Percentiles rank a stretch among this genome's conserved stretches.
Evolutionary conservation across 2,329 filamentous ascomycete species (phyloP).

Genomic region (Talaromyces sp.): DNA sequence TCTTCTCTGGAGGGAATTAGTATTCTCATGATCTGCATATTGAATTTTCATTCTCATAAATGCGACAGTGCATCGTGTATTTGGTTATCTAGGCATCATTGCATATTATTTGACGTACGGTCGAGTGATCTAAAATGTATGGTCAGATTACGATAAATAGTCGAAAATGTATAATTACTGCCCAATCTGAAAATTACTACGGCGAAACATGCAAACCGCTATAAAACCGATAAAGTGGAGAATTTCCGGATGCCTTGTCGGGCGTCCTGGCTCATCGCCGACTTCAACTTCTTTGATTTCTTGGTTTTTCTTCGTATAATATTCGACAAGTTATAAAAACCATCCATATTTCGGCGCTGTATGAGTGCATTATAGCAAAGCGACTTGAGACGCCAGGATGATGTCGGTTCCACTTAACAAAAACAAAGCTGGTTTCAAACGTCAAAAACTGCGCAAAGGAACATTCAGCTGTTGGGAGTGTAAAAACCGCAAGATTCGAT

Average conservation of each 20-base stretch:
- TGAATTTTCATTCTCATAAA: neutral
- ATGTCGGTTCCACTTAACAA: neutral
- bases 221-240: neutral
- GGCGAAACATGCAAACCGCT: neutral
- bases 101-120: neutral
- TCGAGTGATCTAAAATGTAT: neutral
- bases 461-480: constrained; percentile 60
- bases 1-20: neutral
- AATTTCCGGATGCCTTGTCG: neutral
- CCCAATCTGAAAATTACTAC: neutral
- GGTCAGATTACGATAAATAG: neutral
- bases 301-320: neutral
- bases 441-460: constrained; percentile 53
- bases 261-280: neutral
- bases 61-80: neutral
- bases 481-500: constrained; percentile 54
- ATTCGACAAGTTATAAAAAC: neutral
- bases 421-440: constrained; percentile 26
- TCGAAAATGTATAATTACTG: neutral
- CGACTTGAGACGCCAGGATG: neutral
- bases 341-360: too few relatives aligned
- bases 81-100: neutral
- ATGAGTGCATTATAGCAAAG: too few relatives aligned
- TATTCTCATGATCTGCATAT: neutral
- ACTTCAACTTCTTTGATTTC: neutral